phyloP scores from a whole-genome alignment of 139 green algal species.

The Deuterostichococcus epilithicus region DNA sequence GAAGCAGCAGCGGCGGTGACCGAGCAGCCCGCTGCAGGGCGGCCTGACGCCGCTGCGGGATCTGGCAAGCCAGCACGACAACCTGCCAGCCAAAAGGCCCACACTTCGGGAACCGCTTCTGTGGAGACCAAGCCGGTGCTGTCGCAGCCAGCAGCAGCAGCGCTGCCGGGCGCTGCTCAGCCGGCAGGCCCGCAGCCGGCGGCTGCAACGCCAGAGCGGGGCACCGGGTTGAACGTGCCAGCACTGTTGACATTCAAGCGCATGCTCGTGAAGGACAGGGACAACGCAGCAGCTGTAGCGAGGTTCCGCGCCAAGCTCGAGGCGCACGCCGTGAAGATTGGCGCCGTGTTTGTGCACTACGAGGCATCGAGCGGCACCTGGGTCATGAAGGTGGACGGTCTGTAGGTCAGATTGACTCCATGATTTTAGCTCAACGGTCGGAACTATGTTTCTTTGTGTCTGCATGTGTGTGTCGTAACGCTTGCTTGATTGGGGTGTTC shows the following conservation, averaged over 20 bases:
- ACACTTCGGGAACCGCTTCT: background rate
- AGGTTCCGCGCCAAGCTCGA: constrained; percentile 16
- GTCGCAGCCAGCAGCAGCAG: background rate
- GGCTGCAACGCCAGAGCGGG: background rate
- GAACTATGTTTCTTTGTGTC: too few species aligned
- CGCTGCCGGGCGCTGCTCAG: too few species aligned
- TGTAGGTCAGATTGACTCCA: too few species aligned
- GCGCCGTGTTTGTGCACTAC: constrained; percentile 35
- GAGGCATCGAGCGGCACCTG: constrained; percentile 21
- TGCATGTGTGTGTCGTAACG: too few species aligned
- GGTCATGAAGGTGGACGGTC: constrained; percentile 35
- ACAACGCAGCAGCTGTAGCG: background rate
- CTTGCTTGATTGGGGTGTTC: too few species aligned
- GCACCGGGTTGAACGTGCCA: constrained; percentile 27
- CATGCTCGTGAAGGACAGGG: constrained; percentile 12
- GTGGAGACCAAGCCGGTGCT: too few species aligned
- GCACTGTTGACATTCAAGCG: constrained; percentile 30
- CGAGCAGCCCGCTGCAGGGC: too few species aligned
- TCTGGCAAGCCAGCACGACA: background rate
- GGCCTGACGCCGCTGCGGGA: too few species aligned
- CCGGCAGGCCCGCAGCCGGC: background rate
- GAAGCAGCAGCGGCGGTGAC: background rate
- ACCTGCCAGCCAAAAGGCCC: background rate
- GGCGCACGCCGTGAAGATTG: constrained; percentile 5
- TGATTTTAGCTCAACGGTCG: too few species aligned